Conservation (phyloP, 306 rosid species). For the Rosa rugosa region DNA sequence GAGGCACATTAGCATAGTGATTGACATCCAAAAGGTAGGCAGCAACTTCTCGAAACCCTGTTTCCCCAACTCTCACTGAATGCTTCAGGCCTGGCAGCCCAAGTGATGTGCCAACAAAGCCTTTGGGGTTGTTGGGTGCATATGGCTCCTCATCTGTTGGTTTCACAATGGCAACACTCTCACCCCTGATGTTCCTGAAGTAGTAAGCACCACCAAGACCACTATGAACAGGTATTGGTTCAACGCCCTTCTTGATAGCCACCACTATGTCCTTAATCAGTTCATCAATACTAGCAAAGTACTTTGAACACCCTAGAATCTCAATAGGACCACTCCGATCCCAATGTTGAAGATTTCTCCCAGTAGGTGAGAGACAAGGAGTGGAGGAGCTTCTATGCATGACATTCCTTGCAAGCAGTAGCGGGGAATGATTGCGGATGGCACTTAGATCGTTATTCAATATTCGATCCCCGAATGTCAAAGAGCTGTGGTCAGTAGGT, state of each 20-base stretch:
- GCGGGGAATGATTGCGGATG: conserved; percentile 72
- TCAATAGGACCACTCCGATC: conserved; percentile 66
- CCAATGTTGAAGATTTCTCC: conserved; percentile 58
- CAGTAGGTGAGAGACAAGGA: conserved; percentile 74
- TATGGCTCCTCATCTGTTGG: conserved; percentile 91
- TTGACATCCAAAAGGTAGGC: conserved; percentile 76
- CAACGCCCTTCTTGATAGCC: conserved; percentile 58
- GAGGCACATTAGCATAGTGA: conserved; percentile 75
- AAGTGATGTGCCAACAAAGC: conserved; percentile 70
- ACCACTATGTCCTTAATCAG: conserved; percentile 55
- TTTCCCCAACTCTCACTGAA: conserved; percentile 82
- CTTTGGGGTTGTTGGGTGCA: conserved; percentile 90
- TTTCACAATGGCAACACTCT: conserved; percentile 67
- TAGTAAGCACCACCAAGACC: conserved; percentile 86
- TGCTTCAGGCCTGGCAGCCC: conserved; percentile 83
- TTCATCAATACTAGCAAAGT: conserved; percentile 39
- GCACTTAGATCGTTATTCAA: conserved; percentile 71
- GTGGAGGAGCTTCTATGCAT: conserved; percentile 77
- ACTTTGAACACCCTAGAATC: conserved; percentile 56
- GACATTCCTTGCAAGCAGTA: conserved; percentile 68
- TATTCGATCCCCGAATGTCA: conserved; percentile 68
- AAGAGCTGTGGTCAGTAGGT: conserved; percentile 77
- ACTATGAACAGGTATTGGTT: conserved; percentile 59
- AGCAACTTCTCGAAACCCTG: conserved; percentile 81
- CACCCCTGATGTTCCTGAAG: conserved; percentile 55